Evolutionary conservation across 495 filamentous ascomycete genomes (phyloP), one percentile per base, ranked within the genome.

Genomic region (Thermothielavioides terrestris): DNA sequence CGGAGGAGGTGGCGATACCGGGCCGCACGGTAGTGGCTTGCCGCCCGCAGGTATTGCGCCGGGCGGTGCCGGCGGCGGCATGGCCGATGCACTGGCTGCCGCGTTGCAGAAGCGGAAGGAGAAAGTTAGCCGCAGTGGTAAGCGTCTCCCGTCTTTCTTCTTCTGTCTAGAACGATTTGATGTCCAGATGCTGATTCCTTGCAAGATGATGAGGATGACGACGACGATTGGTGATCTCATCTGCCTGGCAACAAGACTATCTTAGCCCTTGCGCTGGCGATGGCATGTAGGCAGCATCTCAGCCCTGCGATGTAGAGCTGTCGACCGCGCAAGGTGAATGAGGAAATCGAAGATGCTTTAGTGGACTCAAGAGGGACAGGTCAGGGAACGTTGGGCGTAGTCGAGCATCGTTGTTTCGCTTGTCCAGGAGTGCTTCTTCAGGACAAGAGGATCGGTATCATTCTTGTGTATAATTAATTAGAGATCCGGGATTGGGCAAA

Each of bases 71-170:
- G 73, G 66, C 11, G 79, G 76, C 25, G 85, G 79, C 50, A 75
- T 96, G 77, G 86, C 86, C 22, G 85, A 84, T 67, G 89, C 88
- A 43, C 69, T 96, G 50, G 85, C 86, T 50, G 81, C 79, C 46
- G 86, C 84, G 38, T 68, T 91, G 52, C 77, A 79, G 53, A 79
- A 86, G 69, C 73, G 89, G 69, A 94, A 94, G 71, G 77, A 85
- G 69, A 91, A 89, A 74, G 89, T 94, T 61, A 84, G 85, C 64
- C 78, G 81, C 61, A 92, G 86, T 72, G 89, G 89, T 96, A 83
- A 78, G 88, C 83, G 41, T 42, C 20, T 18, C 26, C n/a, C n/a
- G 31, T 42, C 39, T 30, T 34, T 1, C 37, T 42, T 25, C 14
- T 49, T 9, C 9, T 18, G 4, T n/a, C n/a, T 32, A 25, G 46